Evolutionary conservation across 495 filamentous ascomycete species (phyloP).

Genomic region (Aspergillus hancockii): DNA sequence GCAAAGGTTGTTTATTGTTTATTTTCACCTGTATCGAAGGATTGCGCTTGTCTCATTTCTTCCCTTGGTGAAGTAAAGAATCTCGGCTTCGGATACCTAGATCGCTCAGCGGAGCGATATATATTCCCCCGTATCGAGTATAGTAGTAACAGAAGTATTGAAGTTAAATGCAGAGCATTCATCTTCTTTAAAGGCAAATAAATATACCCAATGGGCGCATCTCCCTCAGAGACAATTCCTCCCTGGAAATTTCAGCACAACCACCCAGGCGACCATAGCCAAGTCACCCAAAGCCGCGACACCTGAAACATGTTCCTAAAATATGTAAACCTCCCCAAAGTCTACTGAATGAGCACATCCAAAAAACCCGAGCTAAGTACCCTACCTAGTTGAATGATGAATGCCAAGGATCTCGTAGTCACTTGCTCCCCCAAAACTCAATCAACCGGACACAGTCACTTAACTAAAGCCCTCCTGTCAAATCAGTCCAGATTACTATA

Average conservation of each 20-base stretch:
- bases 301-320: neutral
- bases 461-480: neutral
- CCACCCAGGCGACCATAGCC: neutral
- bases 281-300: neutral
- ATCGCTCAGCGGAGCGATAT: neutral
- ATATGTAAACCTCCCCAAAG: neutral
- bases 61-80: neutral
- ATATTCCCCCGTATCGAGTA: neutral
- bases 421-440: neutral
- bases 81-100: neutral
- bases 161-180: neutral
- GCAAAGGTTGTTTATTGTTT: neutral
- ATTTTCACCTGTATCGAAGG: neutral
- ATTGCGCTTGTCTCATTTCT: conserved; percentile 2
- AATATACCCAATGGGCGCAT: too few species aligned
- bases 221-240: too few species aligned
- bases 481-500: neutral
- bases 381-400: neutral
- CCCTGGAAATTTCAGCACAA: too few species aligned
- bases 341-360: neutral
- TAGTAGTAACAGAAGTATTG: neutral
- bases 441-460: neutral
- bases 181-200: too few species aligned
- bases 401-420: neutral
- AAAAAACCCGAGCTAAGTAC: neutral